A percentile compares a stretch with the other conserved stretches of the same genome.
These are phyloP conservation scores for Camellia lanceoleosa DNA, from an alignment of 148 eudicot genomes.

Conservation along the genomic window DNA sequence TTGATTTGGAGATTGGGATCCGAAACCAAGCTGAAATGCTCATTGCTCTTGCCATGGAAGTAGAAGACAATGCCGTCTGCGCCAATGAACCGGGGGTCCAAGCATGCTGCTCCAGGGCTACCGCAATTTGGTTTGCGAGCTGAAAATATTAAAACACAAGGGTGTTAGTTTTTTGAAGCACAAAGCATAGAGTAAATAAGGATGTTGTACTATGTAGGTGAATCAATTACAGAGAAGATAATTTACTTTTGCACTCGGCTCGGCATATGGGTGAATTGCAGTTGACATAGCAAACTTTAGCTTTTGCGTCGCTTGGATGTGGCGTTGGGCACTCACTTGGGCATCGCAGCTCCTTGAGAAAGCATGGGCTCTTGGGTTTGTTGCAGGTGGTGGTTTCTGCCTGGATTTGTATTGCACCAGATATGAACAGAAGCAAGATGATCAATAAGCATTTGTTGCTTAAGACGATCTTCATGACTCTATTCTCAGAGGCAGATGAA, in stretches of 20 bases:
- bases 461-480: constrained; percentile 20
- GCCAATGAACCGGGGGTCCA: constrained; percentile 26
- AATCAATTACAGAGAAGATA: background rate
- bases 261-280: constrained; percentile 58
- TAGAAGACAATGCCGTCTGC: constrained; percentile 29
- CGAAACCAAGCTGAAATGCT: constrained; percentile 24
- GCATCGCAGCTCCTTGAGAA: constrained; percentile 36
- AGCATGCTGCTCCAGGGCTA: constrained; percentile 23
- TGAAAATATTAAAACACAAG: background rate
- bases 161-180: background rate
- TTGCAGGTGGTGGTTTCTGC: constrained; percentile 31
- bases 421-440: constrained; percentile 20
- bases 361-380: constrained; percentile 42
- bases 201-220: background rate
- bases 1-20: constrained; percentile 23
- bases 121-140: constrained; percentile 25
- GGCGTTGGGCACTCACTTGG: constrained; percentile 58
- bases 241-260: constrained; percentile 57
- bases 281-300: constrained; percentile 58
- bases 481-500: background rate
- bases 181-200: background rate
- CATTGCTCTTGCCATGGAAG: constrained; percentile 27
- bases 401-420: constrained; percentile 4
- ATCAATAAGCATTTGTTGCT: constrained; percentile 17
- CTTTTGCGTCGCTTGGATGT: constrained; percentile 38